These are phyloP conservation scores for Debaryomycetaceae sp. DNA, from an alignment of 1,139 yeast genomes.

Conservation along the genomic window DNA sequence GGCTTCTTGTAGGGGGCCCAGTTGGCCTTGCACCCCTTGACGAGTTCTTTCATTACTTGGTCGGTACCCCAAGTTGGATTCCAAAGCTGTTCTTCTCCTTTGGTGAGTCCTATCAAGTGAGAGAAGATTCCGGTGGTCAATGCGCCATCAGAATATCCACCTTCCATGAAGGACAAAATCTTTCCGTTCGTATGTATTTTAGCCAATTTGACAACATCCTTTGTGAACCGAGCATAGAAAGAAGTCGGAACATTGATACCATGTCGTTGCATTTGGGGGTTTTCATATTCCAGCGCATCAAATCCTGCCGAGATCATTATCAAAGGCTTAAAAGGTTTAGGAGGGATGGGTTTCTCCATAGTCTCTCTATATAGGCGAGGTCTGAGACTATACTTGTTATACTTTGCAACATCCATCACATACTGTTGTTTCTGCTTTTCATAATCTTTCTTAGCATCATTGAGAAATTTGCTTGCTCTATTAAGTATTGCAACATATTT, in stretches of 20 bases:
- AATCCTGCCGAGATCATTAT: constrained; percentile 81
- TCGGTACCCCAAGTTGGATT: constrained; percentile 60
- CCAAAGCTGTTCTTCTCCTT: constrained; percentile 52
- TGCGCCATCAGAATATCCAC: constrained; percentile 87
- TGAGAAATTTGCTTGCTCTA: constrained; percentile 68
- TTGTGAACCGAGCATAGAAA: constrained; percentile 71
- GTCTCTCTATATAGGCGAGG: constrained; percentile 27
- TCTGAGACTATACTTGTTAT: constrained; percentile 26
- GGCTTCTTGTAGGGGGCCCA: constrained; percentile 61
- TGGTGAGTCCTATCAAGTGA: constrained; percentile 62
- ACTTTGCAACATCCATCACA: constrained; percentile 23
- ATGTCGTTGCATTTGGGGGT: constrained; percentile 82
- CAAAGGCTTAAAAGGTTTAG: constrained; percentile 64
- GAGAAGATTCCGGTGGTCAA: constrained; percentile 77
- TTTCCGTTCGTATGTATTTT: constrained; percentile 59
- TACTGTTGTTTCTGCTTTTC: constrained; percentile 37
- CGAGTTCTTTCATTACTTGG: constrained; percentile 62
- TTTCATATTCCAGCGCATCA: constrained; percentile 85
- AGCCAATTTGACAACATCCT: constrained; percentile 69
- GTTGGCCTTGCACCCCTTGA: constrained; percentile 64
- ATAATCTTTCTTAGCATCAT: constrained; percentile 44
- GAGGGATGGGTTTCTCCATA: constrained; percentile 29
- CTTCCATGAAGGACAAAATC: constrained; percentile 71
- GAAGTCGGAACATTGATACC: constrained; percentile 81
- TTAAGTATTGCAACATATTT: constrained; percentile 62